Base-by-base conservation (phyloP, 257 asterid genomes). In the Eustoma russellianum region DNA sequence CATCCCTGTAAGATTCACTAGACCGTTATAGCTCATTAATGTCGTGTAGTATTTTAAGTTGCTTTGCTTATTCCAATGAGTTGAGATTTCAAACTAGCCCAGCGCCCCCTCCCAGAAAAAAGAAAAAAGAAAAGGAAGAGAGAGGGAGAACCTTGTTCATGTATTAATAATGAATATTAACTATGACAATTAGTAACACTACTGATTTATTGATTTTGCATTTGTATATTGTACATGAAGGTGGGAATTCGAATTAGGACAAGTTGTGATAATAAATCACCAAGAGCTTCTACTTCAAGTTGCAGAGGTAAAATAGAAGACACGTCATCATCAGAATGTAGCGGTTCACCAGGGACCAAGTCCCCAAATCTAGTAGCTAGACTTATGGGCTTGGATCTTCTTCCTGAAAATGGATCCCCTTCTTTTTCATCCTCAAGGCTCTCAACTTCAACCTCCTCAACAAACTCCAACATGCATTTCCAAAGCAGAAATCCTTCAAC, bases 291-390 rank as follows among this genome's bases (percentile, higher is more conserved):
- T 5, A 55, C 67, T 16, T 67, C 78, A 13, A 73, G 52, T 19
- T 68, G 76, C 11, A 75, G 51, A 58, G 34, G 69, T 60, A 73
- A 52, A 73, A 49, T 65, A 60, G 81, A 76, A 11, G 89, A 78
- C 43, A 38, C 14, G 34, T n/a, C n/a, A 0, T 52, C 57, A 9
- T 76, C 88, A 15, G 81, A 84, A 38, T 66, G 67, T 54, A 69
- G 56, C 46, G 55, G 53, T 35, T 73, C 95, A 14, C 82, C 94
- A 2, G 83, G 80, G 48, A 56, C 80, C 43, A 83, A 75, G 69
- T 81, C 98, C 0, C 98, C 98, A 13, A 83, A 66, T 40, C 77
- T 90, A 0, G 96, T 90, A 18, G 98, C 98, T n/a, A 82, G 96
- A 64, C 81, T 90, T 0, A 90, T 90, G 98, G 98, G 98, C 12